phyloP scores from a whole-genome alignment of 169 alveolate species.

The Cryptosporidium sp. region DNA sequence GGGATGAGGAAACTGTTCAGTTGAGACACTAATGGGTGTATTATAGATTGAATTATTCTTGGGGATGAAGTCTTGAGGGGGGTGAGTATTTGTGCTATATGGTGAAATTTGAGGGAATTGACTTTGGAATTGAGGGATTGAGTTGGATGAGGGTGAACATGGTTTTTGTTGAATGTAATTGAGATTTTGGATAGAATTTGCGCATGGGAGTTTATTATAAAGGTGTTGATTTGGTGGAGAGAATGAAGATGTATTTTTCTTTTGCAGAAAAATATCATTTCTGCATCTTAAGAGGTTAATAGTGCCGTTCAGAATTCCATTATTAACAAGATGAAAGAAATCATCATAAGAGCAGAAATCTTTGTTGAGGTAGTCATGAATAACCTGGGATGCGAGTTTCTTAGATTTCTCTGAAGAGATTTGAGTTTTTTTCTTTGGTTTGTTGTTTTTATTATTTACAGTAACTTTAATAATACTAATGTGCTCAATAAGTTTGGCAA shows the following conservation, averaged over 20 bases:
- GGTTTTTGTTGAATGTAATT: background rate
- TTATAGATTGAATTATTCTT: background rate
- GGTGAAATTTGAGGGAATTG: conserved; percentile 3
- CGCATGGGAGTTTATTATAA: background rate
- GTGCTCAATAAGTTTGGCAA: conserved; percentile 56
- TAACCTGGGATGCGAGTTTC: conserved; percentile 27
- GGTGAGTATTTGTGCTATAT: background rate
- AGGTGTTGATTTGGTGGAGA: background rate
- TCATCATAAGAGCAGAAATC: conserved; percentile 49
- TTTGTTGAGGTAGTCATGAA: conserved; percentile 38
- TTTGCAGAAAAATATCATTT: conserved; percentile 44
- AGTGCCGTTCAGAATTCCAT: conserved; percentile 50
- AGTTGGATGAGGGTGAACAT: background rate
- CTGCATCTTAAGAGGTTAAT: conserved; percentile 51
- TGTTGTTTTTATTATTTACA: conserved; percentile 1
- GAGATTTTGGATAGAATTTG: background rate
- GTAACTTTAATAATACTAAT: conserved; percentile 64
- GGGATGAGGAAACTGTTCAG: conserved; percentile 20
- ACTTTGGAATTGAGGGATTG: background rate
- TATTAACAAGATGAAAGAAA: conserved; percentile 24
- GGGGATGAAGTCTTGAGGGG: background rate
- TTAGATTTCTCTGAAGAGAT: conserved; percentile 30
- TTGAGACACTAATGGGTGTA: conserved; percentile 15
- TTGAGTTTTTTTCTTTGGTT: conserved; percentile 24
- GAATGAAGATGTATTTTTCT: background rate